Conservation (phyloP, 2,329 filamentous ascomycete genomes). For the Pseudocercospora pini-densiflorae region DNA sequence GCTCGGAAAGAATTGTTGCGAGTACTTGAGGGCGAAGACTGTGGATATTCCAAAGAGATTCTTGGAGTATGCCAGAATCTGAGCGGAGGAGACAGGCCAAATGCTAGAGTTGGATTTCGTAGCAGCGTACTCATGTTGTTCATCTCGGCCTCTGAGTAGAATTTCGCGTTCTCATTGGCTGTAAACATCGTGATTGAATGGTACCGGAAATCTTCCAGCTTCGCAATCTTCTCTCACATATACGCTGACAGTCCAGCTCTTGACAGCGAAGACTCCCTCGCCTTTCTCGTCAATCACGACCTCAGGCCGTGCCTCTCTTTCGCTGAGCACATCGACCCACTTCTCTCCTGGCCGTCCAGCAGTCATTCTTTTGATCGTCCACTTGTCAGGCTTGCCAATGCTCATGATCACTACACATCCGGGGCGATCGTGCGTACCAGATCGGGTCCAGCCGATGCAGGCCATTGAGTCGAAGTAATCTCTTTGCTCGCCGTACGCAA, state of each 20-base stretch:
- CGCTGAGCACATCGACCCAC: slow-evolving; percentile 65
- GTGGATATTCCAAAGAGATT: slow-evolving; percentile 53
- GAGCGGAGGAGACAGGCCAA: no score
- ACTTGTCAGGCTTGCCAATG: slow-evolving; percentile 30
- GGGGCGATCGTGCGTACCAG: slow-evolving; percentile 49
- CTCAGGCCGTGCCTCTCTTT: slow-evolving; percentile 57
- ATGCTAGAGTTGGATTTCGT: neutral
- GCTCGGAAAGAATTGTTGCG: slow-evolving; percentile 52
- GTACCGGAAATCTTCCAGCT: slow-evolving; percentile 49
- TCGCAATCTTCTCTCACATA: slow-evolving; percentile 64
- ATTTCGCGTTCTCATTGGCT: slow-evolving; percentile 12
- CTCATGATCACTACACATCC: slow-evolving; percentile 42
- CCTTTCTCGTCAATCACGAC: slow-evolving; percentile 65
- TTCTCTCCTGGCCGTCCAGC: slow-evolving; percentile 64
- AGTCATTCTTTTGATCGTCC: slow-evolving; percentile 60
- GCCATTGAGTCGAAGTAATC: slow-evolving; percentile 66
- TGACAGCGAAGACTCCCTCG: slow-evolving; percentile 62
- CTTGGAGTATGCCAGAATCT: slow-evolving; percentile 46
- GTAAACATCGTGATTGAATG: slow-evolving; percentile 24
- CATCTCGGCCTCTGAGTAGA: neutral
- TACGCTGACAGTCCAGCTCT: slow-evolving; percentile 61
- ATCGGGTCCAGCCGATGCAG: slow-evolving; percentile 66
- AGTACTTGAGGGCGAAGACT: slow-evolving; percentile 52
- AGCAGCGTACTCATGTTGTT: neutral
- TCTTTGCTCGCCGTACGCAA: slow-evolving; percentile 67